A percentile compares a stretch with the other conserved stretches of the same genome.
phyloP scores from a whole-genome alignment of 176 grass and related monocot genomes.

The Rhynchospora pubera region DNA sequence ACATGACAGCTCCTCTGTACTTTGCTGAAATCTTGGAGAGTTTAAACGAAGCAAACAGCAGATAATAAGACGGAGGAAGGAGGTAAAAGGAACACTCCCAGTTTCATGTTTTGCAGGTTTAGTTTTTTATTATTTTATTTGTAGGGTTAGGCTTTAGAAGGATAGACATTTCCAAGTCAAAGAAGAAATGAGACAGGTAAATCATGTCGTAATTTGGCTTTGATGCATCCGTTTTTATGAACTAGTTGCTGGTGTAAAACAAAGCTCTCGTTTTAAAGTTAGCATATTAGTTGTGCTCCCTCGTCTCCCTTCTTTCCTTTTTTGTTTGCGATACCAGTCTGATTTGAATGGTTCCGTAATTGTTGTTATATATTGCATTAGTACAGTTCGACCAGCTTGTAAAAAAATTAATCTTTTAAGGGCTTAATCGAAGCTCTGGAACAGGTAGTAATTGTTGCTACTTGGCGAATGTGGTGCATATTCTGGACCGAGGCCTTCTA shows the following conservation, averaged over 20 bases:
- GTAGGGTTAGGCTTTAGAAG: conserved; percentile 62
- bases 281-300: conserved; percentile 6
- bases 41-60: not conserved
- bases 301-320: too few species aligned
- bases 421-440: too few species aligned
- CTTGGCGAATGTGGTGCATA: not conserved
- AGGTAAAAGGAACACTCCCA: not conserved
- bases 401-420: not conserved
- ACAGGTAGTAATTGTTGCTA: not conserved
- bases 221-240: conserved; percentile 14
- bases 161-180: conserved; percentile 19
- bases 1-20: not conserved
- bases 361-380: too few species aligned
- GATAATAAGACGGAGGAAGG: not conserved
- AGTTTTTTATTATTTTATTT: conserved; percentile 25
- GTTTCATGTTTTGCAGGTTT: conserved; percentile 14
- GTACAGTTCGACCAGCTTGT: not conserved
- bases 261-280: conserved; percentile 3
- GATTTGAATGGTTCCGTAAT: not conserved
- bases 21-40: not conserved
- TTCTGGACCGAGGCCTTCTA: too few species aligned
- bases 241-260: not conserved
- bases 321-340: not conserved
- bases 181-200: not conserved
- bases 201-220: conserved; percentile 1